Conservation (phyloP, 163 green algal genomes). For the Chloromonas sp. region DNA sequence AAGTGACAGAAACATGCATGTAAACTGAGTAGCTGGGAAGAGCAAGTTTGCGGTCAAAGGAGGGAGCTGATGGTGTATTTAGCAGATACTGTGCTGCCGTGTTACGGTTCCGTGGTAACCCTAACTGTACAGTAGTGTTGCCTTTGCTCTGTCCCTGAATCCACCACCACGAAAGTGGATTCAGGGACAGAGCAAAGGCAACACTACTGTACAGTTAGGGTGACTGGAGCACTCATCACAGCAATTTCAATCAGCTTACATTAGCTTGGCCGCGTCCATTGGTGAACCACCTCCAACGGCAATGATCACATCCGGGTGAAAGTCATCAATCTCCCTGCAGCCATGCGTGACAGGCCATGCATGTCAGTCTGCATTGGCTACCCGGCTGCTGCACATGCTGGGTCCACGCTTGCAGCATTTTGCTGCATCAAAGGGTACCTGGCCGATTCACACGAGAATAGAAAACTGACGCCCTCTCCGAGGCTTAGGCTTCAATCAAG, state of each 20-base stretch:
- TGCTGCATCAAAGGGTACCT: neutral
- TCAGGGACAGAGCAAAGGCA: neutral
- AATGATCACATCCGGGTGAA: constrained; percentile 10
- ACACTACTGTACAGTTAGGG: neutral
- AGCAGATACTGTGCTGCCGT: too few species aligned
- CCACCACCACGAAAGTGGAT: neutral
- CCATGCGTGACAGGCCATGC: neutral
- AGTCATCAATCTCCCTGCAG: constrained; percentile 4
- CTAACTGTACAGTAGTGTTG: neutral
- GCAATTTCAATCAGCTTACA: neutral
- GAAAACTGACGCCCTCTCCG: too few species aligned
- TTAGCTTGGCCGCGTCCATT: constrained; percentile 6
- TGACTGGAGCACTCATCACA: neutral
- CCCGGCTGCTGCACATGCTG: neutral
- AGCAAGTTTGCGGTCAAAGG: neutral
- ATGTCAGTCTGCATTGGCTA: neutral
- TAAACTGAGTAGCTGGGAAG: neutral
- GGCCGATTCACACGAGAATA: too few species aligned
- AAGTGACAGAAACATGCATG: neutral
- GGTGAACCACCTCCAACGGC: constrained; percentile 1
- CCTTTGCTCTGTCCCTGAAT: neutral
- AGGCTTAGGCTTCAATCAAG: too few species aligned
- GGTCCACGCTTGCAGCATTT: neutral
- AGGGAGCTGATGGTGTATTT: too few species aligned
- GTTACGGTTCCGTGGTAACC: too few species aligned